These are phyloP conservation scores for Salix caprea DNA, from an alignment of 345 rosid species.

Conservation along the genomic window DNA sequence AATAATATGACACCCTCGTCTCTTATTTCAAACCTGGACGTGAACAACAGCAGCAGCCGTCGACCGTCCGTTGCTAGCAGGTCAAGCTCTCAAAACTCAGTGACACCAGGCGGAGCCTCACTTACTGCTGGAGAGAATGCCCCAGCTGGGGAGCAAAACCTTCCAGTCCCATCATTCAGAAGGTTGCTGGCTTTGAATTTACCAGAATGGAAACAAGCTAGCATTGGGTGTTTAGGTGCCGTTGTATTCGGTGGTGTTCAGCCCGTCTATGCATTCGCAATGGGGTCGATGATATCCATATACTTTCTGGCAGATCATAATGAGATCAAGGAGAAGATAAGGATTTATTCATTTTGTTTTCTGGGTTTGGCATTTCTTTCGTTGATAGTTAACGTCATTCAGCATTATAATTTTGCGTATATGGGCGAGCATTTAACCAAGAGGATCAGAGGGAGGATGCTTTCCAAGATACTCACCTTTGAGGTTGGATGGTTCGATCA, in stretches of 20 bases:
- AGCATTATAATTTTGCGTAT: constrained; percentile 36
- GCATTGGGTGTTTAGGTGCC: constrained; percentile 33
- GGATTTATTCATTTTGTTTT: constrained; percentile 30
- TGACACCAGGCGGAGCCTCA: constrained; percentile 12
- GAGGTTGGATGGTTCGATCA: constrained; percentile 42
- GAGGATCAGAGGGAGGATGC: constrained; percentile 36
- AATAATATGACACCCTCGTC: not conserved
- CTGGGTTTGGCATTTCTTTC: constrained; percentile 31
- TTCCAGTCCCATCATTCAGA: constrained; percentile 17
- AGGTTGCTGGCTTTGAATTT: constrained; percentile 23
- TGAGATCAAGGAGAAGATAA: constrained; percentile 29
- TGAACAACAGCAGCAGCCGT: constrained; percentile 32
- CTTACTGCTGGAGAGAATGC: not conserved
- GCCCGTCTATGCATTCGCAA: constrained; percentile 31
- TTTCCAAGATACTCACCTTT: constrained; percentile 33
- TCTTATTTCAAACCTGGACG: constrained; percentile 30
- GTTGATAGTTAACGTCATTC: constrained; percentile 12
- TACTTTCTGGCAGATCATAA: constrained; percentile 19
- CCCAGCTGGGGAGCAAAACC: constrained; percentile 7
- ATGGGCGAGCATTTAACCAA: constrained; percentile 33
- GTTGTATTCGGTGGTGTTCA: constrained; percentile 40
- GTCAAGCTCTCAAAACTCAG: constrained; percentile 56
- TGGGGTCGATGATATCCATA: constrained; percentile 31
- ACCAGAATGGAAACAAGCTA: constrained; percentile 36
- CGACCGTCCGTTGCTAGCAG: constrained; percentile 48